Evolutionary conservation across 331 rosid genomes (phyloP), one percentile per base, ranked within the genome.

Genomic region (Dryas integrifolia): DNA sequence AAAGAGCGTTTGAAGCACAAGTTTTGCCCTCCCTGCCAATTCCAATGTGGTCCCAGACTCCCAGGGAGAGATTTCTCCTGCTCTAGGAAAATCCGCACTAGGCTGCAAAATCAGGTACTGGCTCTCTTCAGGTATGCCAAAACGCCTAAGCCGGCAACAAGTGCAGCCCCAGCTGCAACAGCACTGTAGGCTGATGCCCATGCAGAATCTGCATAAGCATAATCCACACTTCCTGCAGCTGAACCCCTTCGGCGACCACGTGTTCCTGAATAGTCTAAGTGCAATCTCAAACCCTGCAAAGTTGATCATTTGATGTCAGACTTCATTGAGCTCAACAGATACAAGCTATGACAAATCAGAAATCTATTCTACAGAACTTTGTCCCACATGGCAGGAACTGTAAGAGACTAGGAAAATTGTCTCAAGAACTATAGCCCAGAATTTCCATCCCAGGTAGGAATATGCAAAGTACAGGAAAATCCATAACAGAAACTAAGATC

Each of bases 221-320:
- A 83, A 52, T 85, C 90, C 83, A 73, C 15, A 59, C 47, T 57
- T 72, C 83, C 85, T 15, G 79, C 75, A 76, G 63, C 45, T 15
- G 87, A 68, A 48, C 79, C 73, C 59, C 35, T 73, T 69, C 69
- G 79, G 55, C 49, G 76, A 73, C 64, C 82, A 5, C 8, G 49
- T 45, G 76, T 80, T 76, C 91, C 92, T 4, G 96, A 76, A 82
- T 86, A 92, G 69, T 95, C 99, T 72, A 95, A 79, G 79, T 92
- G 92, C 92, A 95, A 81, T 78, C 88, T 87, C 91, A 95, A 85
- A 66, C 98, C 98, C 99, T 95, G 82, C 76, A 84, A 44, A 48
- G 52, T 67, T 80, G 48, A 73, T 68, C 52, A 46, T 41, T 64
- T 72, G 60, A 60, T 14, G 72, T 84, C 83, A 84, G 73, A 21